Conservation (phyloP, 1,284 basidiomycete genomes). For the Papiliotrema nemorosa region DNA sequence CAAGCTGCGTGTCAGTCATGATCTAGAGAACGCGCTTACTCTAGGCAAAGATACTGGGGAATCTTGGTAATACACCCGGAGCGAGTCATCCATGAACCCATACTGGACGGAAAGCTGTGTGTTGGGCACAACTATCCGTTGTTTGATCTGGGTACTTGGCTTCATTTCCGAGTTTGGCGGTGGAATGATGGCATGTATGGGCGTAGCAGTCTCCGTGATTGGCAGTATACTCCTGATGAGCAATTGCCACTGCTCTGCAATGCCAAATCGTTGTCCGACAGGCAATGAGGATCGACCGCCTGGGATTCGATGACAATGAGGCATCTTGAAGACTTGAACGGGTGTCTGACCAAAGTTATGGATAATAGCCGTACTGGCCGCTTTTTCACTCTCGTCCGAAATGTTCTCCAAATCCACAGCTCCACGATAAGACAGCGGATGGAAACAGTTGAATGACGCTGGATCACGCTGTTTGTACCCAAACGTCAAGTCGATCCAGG, state of each 20-base stretch:
- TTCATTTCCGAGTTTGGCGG: constrained; percentile 20
- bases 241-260: constrained; percentile 61
- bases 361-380: constrained; percentile 90
- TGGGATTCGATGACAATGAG: constrained; percentile 73
- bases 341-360: constrained; percentile 94
- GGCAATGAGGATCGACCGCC: constrained; percentile 68
- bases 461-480: constrained; percentile 80
- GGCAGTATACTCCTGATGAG: constrained; percentile 45
- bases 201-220: constrained; percentile 52
- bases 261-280: constrained; percentile 64
- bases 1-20: constrained; percentile 53
- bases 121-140: constrained; percentile 25
- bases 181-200: constrained; percentile 57
- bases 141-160: constrained; percentile 25
- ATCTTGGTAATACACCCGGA: constrained; percentile 47
- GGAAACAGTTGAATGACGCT: constrained; percentile 79
- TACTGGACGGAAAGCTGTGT: constrained; percentile 38
- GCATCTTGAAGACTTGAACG: constrained; percentile 74
- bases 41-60: constrained; percentile 59
- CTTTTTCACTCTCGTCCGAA: constrained; percentile 77
- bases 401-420: constrained; percentile 84
- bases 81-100: constrained; percentile 41
- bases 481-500: constrained; percentile 86
- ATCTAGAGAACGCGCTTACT: constrained; percentile 48
- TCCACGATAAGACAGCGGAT: constrained; percentile 91